phyloP scores from a whole-genome alignment of 2,329 filamentous ascomycete species.

The Stagonosporopsis cucurbitacearum region DNA sequence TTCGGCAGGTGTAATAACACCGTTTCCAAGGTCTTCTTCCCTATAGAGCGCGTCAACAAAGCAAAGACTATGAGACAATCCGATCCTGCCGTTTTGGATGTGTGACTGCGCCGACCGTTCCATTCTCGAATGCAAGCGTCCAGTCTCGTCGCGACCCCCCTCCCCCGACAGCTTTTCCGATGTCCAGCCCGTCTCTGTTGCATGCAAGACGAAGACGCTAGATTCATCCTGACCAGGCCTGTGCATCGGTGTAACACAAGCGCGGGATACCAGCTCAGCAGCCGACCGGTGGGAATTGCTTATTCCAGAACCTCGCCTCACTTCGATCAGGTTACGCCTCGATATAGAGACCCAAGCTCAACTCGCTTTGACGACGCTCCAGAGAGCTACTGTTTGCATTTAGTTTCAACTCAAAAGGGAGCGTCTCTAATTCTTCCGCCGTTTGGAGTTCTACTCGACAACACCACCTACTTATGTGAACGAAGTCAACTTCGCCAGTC shows the following conservation, averaged over 20 bases:
- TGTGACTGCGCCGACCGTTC: conserved; percentile 1
- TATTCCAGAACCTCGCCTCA: conserved; percentile 17
- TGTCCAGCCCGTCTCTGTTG: background rate
- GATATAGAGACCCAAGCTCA: background rate
- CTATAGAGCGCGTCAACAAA: background rate
- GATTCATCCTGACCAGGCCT: background rate
- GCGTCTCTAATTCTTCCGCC: background rate
- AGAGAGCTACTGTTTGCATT: too few relatives aligned
- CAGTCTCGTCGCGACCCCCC: too few relatives aligned
- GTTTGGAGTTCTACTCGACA: background rate
- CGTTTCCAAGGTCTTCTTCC: background rate
- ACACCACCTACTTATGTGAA: background rate
- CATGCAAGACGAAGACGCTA: background rate
- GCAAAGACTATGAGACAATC: background rate
- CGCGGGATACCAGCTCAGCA: background rate
- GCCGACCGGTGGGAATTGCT: conserved; percentile 8
- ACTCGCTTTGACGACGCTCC: background rate
- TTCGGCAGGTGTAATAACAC: conserved; percentile 4
- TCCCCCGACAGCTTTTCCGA: background rate
- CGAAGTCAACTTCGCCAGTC: background rate
- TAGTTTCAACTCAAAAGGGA: background rate
- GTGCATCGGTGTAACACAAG: conserved; percentile 5
- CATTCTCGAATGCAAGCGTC: background rate
- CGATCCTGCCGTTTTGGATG: background rate
- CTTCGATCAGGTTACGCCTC: background rate